phyloP scores from a whole-genome alignment of 139 green algal species.

The Coelastrella sp. region DNA sequence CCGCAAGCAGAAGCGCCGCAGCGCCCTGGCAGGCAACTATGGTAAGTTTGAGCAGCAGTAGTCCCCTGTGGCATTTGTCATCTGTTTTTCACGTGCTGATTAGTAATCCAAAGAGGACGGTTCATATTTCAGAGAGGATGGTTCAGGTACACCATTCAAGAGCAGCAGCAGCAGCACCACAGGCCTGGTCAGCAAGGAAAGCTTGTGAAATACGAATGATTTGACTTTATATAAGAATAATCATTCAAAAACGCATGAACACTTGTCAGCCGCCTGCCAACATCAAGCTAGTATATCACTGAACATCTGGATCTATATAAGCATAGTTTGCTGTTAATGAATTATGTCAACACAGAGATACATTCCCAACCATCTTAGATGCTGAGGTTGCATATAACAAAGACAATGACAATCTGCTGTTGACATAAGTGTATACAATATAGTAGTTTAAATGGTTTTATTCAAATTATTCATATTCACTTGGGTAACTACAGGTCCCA shows the following conservation, averaged over 20 bases:
- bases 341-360: no score
- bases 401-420: no score
- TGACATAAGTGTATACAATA: no score
- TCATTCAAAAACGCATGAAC: not conserved
- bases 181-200: not conserved
- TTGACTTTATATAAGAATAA: not conserved
- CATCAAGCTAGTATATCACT: no score
- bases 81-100: not conserved
- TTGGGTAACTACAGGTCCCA: constrained; percentile 1
- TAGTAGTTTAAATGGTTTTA: not conserved
- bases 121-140: no score
- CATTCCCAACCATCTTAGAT: no score
- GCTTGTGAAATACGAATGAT: not conserved
- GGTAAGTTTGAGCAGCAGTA: not conserved
- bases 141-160: not conserved
- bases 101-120: no score
- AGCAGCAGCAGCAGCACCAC: not conserved
- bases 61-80: not conserved
- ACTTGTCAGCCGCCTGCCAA: no score
- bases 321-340: no score
- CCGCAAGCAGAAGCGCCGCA: constrained; percentile 39
- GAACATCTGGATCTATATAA: no score
- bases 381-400: no score
- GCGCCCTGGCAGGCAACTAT: constrained; percentile 16
- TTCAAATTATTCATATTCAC: not conserved